Percentiles rank a stretch among this genome's conserved stretches.
These are phyloP conservation scores for Golubevia pallescens DNA, from an alignment of 1,284 basidiomycete genomes.

Conservation along the genomic window DNA sequence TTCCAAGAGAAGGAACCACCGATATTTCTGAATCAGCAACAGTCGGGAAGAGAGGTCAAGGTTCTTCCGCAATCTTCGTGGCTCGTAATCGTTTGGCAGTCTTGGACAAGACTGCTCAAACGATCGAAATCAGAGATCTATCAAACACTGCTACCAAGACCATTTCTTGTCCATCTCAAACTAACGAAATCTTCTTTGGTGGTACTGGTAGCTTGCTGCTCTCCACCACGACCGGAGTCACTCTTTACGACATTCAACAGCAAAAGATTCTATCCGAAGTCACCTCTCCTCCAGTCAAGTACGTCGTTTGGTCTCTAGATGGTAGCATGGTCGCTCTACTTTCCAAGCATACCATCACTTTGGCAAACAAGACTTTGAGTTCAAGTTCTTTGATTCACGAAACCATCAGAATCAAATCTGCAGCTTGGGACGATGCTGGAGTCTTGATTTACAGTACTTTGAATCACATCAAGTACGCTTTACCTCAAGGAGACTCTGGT, in stretches of 20 bases:
- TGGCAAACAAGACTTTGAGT: constrained; percentile 51
- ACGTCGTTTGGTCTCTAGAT: constrained; percentile 57
- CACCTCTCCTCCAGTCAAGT: constrained; percentile 58
- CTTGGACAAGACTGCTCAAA: constrained; percentile 53
- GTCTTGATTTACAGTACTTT: constrained; percentile 61
- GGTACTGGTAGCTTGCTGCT: constrained; percentile 58
- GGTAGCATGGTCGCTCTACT: constrained; percentile 53
- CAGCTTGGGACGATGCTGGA: constrained; percentile 59
- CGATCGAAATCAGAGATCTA: constrained; percentile 61
- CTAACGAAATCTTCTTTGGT: constrained; percentile 60
- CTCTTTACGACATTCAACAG: constrained; percentile 61
- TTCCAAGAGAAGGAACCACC: constrained; percentile 46
- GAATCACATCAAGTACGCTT: constrained; percentile 64
- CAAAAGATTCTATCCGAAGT: constrained; percentile 55
- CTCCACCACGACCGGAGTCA: constrained; percentile 53
- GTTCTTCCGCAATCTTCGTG: constrained; percentile 55
- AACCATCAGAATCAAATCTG: constrained; percentile 64
- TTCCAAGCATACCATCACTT: constrained; percentile 62
- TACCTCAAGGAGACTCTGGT: constrained; percentile 60
- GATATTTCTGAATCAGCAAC: constrained; percentile 52
- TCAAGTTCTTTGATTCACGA: constrained; percentile 56
- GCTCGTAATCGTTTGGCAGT: constrained; percentile 62
- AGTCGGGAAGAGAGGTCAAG: constrained; percentile 52
- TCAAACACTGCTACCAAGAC: constrained; percentile 58
- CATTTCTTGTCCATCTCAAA: constrained; percentile 45